Percentiles rank a stretch among this genome's conserved stretches.
These are phyloP conservation scores for Emmonsiellopsis sp. DNA, from an alignment of 2,329 filamentous ascomycete genomes.

Conservation along the genomic window DNA sequence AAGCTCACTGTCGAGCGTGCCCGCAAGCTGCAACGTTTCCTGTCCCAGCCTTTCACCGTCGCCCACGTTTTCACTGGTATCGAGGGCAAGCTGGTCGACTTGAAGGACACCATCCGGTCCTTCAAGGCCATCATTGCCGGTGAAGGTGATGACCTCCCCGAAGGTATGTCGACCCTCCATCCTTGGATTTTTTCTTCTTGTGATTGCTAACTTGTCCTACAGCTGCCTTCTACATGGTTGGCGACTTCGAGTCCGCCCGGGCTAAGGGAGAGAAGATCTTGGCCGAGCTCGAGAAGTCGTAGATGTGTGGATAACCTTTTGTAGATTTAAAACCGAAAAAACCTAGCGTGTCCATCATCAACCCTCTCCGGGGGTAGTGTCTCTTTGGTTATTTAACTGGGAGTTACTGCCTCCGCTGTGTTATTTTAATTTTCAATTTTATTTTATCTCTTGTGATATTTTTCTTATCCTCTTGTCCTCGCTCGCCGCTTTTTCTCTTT, in stretches of 20 bases:
- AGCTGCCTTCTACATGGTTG: slow-evolving; percentile 92
- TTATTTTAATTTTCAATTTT: slow-evolving; percentile 9
- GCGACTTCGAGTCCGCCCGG: slow-evolving; percentile 84
- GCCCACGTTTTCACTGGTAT: slow-evolving; percentile 65
- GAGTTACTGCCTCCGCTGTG: slow-evolving; percentile 3
- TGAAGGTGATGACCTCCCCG: slow-evolving; percentile 91
- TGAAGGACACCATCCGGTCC: slow-evolving; percentile 94
- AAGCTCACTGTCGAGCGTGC: slow-evolving; percentile 99
- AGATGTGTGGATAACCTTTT: slow-evolving; percentile 4
- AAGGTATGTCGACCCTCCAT: slow-evolving; percentile 49
- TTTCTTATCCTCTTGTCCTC: neutral
- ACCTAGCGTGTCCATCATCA: neutral
- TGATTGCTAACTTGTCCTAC: slow-evolving; percentile 18
- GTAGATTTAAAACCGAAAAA: neutral
- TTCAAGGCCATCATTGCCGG: slow-evolving; percentile 97
- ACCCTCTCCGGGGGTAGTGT: neutral
- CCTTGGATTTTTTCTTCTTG: slow-evolving; percentile 3
- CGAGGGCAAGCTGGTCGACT: slow-evolving; percentile 91
- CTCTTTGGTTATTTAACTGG: slow-evolving; percentile 7
- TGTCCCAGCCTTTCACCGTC: slow-evolving; percentile 97
- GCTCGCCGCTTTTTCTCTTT: neutral
- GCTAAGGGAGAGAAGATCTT: slow-evolving; percentile 99
- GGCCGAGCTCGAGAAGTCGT: slow-evolving; percentile 67
- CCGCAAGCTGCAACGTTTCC: slow-evolving; percentile 99
- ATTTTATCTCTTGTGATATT: slow-evolving; percentile 5